Conservation (phyloP, 768 basidiomycete species). For the Naganishia antarctica region DNA sequence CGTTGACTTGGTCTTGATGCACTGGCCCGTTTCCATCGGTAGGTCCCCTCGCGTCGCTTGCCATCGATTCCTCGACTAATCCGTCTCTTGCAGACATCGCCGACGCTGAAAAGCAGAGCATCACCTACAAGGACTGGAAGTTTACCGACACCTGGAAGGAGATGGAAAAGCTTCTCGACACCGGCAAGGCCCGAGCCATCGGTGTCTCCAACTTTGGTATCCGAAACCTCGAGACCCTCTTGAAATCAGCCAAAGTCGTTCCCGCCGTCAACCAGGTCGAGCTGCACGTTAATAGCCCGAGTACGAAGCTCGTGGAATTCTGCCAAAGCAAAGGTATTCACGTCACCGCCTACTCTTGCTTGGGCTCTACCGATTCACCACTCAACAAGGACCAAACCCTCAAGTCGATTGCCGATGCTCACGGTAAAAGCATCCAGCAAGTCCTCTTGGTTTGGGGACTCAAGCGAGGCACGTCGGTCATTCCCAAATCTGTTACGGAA, state of each 20-base stretch:
- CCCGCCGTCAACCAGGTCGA: constrained; percentile 67
- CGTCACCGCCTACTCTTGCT: constrained; percentile 64
- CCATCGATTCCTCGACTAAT: neutral
- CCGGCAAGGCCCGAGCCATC: constrained; percentile 48
- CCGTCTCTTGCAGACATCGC: constrained; percentile 15
- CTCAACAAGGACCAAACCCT: constrained; percentile 39
- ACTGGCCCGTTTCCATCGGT: constrained; percentile 30
- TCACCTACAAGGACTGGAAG: constrained; percentile 57
- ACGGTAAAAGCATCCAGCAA: constrained; percentile 55
- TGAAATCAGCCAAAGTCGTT: constrained; percentile 60
- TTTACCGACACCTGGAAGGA: constrained; percentile 75
- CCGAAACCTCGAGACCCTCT: constrained; percentile 64
- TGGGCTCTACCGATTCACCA: constrained; percentile 48
- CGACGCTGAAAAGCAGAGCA: constrained; percentile 26
- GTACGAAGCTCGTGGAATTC: constrained; percentile 58
- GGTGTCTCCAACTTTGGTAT: constrained; percentile 73
- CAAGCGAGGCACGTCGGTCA: constrained; percentile 49
- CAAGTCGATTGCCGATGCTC: constrained; percentile 41
- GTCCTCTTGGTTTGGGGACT: constrained; percentile 58
- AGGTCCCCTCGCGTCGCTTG: neutral
- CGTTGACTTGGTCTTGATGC: constrained; percentile 65
- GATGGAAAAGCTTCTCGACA: constrained; percentile 64
- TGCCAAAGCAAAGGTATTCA: constrained; percentile 60
- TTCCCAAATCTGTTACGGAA: constrained; percentile 35
- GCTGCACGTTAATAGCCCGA: constrained; percentile 57